Evolutionary conservation across 371 early-diverging fungal genomes (phyloP), one percentile per base, ranked within the genome.

Genomic region (Choanephora cucurbitarum): DNA sequence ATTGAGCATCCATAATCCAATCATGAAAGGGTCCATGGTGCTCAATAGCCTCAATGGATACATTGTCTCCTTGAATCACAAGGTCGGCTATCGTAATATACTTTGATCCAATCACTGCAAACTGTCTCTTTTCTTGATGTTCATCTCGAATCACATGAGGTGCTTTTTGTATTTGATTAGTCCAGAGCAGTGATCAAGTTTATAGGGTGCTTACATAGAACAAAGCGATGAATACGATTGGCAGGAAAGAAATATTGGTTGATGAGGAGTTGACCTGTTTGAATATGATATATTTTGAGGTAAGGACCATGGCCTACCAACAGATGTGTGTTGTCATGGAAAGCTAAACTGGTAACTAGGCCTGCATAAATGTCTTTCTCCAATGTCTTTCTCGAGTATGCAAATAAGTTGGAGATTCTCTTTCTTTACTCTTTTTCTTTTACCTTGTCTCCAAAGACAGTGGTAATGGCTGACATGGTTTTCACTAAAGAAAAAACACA

Each of bases 1-100:
- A 89, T 41, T 84, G 83, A 2, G 75, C 82, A 49, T 88, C 88
- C 64, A 84, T 77, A 60, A 89, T 87, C 90, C 91, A 89, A 58
- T 88, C 88, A 0, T 66, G 60, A 48, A 82, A 70, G 17, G 73
- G 79, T 18, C 66, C 65, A 53, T 44, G 2, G 58, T 32, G 11
- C 34, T 44, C 17, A 57, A 55, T 13, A 19, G 6, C 10, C 41
- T 17, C 59, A 41, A 7, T 40, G 53, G 52, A 63, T 15, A 59
- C 55, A 28, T 52, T 40, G 11, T 52, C 41, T 34, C 28, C 44
- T 39, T 49, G 21, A 13, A 58, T 49, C 1, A 52, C 47, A 10
- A 75, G 21, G 8, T 43, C 18, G 23, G 77, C 33, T 3, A 72
- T 44, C 9, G 66, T 44, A 48, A 78, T 57, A 18, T 56, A 59